Evolutionary conservation across 768 basidiomycete species (phyloP).

Genomic region (Lactifluus subvellereus): DNA sequence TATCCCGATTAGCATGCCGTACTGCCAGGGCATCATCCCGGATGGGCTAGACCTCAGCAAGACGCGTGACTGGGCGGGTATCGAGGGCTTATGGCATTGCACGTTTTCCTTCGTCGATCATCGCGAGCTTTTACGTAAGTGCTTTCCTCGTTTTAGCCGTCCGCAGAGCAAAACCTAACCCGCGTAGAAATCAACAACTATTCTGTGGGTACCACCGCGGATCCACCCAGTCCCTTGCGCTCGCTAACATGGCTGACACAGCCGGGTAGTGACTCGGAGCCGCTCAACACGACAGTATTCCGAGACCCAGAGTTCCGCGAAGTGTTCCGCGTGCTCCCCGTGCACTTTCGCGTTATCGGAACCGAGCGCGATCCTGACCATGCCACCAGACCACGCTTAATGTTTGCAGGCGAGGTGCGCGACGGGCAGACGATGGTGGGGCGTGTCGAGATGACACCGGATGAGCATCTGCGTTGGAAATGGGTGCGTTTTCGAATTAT

Average conservation of each 20-base stretch:
- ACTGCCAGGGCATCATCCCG: slow-evolving; percentile 47
- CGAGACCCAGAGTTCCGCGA: slow-evolving; percentile 47
- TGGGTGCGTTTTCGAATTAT: slow-evolving; percentile 42
- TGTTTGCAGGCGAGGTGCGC: slow-evolving; percentile 49
- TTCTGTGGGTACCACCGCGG: slow-evolving; percentile 20
- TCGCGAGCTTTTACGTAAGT: slow-evolving; percentile 55
- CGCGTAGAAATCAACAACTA: slow-evolving; percentile 46
- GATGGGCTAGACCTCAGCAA: slow-evolving; percentile 34
- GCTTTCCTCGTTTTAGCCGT: too few species aligned
- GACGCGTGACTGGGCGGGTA: slow-evolving; percentile 51
- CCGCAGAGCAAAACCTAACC: not conserved
- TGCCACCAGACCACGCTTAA: slow-evolving; percentile 47
- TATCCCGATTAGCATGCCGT: slow-evolving; percentile 48
- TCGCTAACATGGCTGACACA: slow-evolving; percentile 16
- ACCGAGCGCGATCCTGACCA: slow-evolving; percentile 42
- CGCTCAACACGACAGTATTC: slow-evolving; percentile 44
- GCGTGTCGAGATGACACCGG: slow-evolving; percentile 48
- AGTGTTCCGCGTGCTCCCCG: slow-evolving; percentile 43
- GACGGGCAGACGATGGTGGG: slow-evolving; percentile 46
- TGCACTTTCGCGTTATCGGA: slow-evolving; percentile 40
- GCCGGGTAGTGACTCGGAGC: slow-evolving; percentile 30
- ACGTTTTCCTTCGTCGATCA: slow-evolving; percentile 70
- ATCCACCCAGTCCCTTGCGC: not conserved
- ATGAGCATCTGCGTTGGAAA: slow-evolving; percentile 56
- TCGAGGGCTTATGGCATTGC: slow-evolving; percentile 54